Base-by-base conservation (phyloP, 2,329 filamentous ascomycete genomes). In the Ophidiomyces ophidiicola region DNA sequence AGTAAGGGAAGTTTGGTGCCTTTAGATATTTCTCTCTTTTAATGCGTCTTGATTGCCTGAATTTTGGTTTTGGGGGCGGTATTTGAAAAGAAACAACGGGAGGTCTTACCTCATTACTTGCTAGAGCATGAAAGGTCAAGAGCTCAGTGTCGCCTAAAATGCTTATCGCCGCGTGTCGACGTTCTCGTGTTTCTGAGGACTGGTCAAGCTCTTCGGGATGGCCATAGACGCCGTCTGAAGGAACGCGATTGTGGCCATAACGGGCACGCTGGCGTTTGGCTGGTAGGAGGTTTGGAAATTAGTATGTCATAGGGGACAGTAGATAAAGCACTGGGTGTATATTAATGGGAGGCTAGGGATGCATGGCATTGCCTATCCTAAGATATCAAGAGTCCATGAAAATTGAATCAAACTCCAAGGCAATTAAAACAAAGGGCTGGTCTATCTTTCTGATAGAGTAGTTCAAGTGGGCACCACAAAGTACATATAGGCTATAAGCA, bases 121-220 rank as follows among this genome's bases (percentile, higher is more conserved):
- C 56, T 5, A 63, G 39, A 0, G 61, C 60, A 42, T 66, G 61
- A 3, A 59, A 53, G 6, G 60, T 57, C 2, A 66, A 46, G 3
- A 66, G 36, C 40, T 64, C 61, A n/a, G 50, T 48, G 40, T 64
- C 57, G 31, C 51, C 51, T 4, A 64, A 44, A 6, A 64, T 53
- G n/a, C 52, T 55, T 10, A 63, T 50, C 1, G 59, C 55, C 3
- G 57, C 57, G 28, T 62, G 55, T 21, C 58, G 52, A 28, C 57
- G 56, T 33, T 62, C 59, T 23, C 57, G 53, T 40, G 50, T 14
- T 44, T 52, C 41, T 46, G 50, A 38, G 45, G 44, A 32, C 43
- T 55, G 36, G 44, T 48, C 21, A 44, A 28, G 10, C 17, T 39
- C 37, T 3, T 32, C 21, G n/a, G 21, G 24, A 10, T 26, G 15